Conservation (phyloP, 2,329 filamentous ascomycete genomes). For the Monosporascus sp. region DNA sequence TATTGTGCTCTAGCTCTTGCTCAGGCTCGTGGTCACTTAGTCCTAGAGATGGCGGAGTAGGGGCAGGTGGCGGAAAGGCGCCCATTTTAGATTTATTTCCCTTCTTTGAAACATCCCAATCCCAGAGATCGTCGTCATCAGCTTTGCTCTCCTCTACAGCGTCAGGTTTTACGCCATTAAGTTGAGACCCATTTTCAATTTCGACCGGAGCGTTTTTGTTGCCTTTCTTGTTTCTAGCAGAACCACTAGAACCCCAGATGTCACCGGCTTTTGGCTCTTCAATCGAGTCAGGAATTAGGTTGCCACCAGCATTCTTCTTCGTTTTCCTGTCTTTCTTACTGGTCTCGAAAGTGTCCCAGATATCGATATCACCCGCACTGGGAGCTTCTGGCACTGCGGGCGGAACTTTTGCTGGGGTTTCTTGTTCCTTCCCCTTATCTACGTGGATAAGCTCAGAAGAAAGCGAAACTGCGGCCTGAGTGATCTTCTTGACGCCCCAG, state of each 20-base stretch:
- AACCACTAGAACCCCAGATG: slow-evolving; percentile 29
- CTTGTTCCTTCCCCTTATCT: slow-evolving; percentile 13
- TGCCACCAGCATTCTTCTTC: slow-evolving; percentile 24
- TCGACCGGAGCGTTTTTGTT: slow-evolving; percentile 47
- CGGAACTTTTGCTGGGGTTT: slow-evolving; percentile 7
- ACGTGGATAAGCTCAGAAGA: slow-evolving; percentile 17
- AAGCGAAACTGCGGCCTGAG: slow-evolving; percentile 6
- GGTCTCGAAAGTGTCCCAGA: slow-evolving; percentile 14
- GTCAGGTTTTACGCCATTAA: slow-evolving; percentile 43
- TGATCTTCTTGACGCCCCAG: slow-evolving; percentile 29
- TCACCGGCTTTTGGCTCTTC: slow-evolving; percentile 39
- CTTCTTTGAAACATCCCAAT: slow-evolving; percentile 34
- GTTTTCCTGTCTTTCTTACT: slow-evolving; percentile 17
- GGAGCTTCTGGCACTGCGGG: slow-evolving; percentile 13
- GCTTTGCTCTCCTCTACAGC: slow-evolving; percentile 40
- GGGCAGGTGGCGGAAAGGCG: slow-evolving; percentile 40
- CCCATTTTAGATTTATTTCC: slow-evolving; percentile 40
- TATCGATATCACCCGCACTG: slow-evolving; percentile 14
- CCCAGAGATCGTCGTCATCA: slow-evolving; percentile 40
- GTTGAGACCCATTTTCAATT: slow-evolving; percentile 39
- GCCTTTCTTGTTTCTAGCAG: slow-evolving; percentile 45
- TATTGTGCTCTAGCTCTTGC: slow-evolving; percentile 26
- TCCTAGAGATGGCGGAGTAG: slow-evolving; percentile 44
- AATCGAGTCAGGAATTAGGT: slow-evolving; percentile 35
- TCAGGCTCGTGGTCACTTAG: slow-evolving; percentile 35